Evolutionary conservation across 176 grass and related monocot genomes (phyloP), one percentile per base, ranked within the genome.

Genomic region (Tillandsia fasciculata): DNA sequence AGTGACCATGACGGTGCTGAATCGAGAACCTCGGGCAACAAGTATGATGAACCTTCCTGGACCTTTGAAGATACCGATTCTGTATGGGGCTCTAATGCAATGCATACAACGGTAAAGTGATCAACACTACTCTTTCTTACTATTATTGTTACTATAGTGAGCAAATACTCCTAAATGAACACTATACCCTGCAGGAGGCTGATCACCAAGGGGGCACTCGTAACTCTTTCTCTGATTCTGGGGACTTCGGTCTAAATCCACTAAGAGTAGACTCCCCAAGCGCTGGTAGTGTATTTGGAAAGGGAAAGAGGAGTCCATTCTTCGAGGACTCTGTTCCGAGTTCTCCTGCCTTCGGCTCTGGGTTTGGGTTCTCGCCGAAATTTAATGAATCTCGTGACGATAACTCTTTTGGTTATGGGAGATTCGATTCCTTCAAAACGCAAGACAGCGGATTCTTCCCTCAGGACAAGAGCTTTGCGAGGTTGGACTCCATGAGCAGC

Each of bases 311-410:
- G 68, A 88, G 77, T 76, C 65, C 90, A 73, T 99, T 99, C 77
- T 99, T 93, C 67, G 94, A 99, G 12, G 94, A 99, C 64, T 99
- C 94, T 17, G 94, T 99, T 67, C 94, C 94, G 49, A 93, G 90
- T 67, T 88, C 94, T 59, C 94, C 94, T 52, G 76, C 86, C 59
- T 97, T 92, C 74, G 90, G 78, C 59, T 80, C 88, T 69, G 81
- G 88, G 63, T 85, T 84, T 71, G 81, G 88, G 63, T 85, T 84
- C 63, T 85, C 93, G 33, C 86, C 92, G 3, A 89, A 87, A 49
- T 97, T 90, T 18, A 81, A 80, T 66, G 85, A 72, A 69, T 71
- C 66, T 8, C 89, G 27, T 11, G 89, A 86, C 10, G 86, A 86
- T 69, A 87, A 76, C 71, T 85, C 72, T 51, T 85, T 81, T 50